Conservation (phyloP, 495 filamentous ascomycete species). For the Talaromyces nanjingensis region DNA sequence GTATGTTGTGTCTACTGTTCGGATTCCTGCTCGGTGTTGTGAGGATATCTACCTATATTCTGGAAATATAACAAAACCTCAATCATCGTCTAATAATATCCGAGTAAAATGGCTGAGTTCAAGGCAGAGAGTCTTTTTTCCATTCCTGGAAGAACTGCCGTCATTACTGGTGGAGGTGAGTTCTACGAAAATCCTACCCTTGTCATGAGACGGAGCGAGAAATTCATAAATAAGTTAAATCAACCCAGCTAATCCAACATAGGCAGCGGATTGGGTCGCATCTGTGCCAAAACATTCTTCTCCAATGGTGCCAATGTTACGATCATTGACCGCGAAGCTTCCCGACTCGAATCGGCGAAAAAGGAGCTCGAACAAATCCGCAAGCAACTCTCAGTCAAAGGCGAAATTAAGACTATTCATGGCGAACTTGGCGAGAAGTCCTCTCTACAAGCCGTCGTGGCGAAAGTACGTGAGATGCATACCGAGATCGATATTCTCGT, state of each 20-base stretch:
- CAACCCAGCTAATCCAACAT: too few species aligned
- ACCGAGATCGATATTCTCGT: background rate
- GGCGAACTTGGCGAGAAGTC: background rate
- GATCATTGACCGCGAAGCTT: background rate
- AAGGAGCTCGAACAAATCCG: background rate
- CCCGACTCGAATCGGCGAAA: background rate
- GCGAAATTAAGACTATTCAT: background rate
- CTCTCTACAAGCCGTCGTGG: background rate
- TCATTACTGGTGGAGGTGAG: conserved; percentile 66
- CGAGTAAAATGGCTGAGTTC: background rate
- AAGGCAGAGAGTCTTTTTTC: conserved; percentile 57
- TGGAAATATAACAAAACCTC: background rate
- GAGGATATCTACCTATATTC: background rate
- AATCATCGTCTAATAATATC: too few species aligned
- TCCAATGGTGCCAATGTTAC: background rate
- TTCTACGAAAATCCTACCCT: background rate
- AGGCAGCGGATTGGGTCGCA: background rate
- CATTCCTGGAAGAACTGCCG: conserved; percentile 72
- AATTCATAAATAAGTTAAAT: too few species aligned
- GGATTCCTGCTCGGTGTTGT: background rate
- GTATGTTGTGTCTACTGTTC: too few species aligned
- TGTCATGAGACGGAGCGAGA: too few species aligned
- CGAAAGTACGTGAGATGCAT: background rate
- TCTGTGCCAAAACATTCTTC: conserved; percentile 2
- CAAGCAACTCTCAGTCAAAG: background rate